A percentile compares a stretch with the other conserved stretches of the same genome.
Evolutionary conservation across 2,329 filamentous ascomycete genomes (phyloP).

Genomic region (Dryadomyces sulphureus): DNA sequence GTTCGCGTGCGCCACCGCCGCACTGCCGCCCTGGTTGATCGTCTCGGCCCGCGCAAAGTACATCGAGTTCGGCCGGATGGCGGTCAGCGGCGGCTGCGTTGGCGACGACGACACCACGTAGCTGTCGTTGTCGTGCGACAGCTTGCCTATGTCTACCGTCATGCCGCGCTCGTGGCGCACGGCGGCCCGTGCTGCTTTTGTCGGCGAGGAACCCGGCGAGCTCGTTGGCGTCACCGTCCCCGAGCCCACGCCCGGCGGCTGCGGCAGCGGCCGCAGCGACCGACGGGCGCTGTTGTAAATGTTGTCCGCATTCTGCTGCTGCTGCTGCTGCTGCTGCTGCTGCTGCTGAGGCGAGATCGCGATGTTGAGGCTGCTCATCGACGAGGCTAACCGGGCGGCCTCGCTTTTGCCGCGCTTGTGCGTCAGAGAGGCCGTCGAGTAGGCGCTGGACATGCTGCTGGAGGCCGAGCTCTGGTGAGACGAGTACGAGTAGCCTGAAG

Average conservation of each 20-base stretch:
- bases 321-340: constrained; percentile 13
- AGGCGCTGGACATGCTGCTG: constrained; percentile 54
- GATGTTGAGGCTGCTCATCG: constrained; percentile 22
- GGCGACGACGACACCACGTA: constrained; percentile 18
- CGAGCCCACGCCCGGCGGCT: constrained; percentile 36
- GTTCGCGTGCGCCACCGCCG: constrained; percentile 17
- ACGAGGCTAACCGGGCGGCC: constrained; percentile 36
- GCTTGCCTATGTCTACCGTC: constrained; percentile 46
- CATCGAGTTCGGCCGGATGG: constrained; percentile 45
- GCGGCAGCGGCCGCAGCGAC: constrained; percentile 60
- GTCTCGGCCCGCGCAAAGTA: constrained; percentile 43
- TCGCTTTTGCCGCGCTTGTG: constrained; percentile 71
- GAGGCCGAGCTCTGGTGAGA: constrained; percentile 44
- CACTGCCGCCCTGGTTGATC: constrained; percentile 22
- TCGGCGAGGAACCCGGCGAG: background rate
- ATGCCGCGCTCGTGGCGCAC: constrained; percentile 33
- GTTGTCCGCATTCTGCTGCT: constrained; percentile 33
- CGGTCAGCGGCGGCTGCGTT: constrained; percentile 25
- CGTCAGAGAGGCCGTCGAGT: constrained; percentile 24
- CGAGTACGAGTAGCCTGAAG: constrained; percentile 48
- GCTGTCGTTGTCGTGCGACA: constrained; percentile 14
- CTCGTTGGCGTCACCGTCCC: background rate
- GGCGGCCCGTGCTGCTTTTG: constrained; percentile 6
- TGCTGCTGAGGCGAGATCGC: constrained; percentile 11
- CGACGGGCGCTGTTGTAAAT: constrained; percentile 60